Conservation (phyloP, 768 basidiomycete genomes). For the Rubroboletus pulcherrimus region DNA sequence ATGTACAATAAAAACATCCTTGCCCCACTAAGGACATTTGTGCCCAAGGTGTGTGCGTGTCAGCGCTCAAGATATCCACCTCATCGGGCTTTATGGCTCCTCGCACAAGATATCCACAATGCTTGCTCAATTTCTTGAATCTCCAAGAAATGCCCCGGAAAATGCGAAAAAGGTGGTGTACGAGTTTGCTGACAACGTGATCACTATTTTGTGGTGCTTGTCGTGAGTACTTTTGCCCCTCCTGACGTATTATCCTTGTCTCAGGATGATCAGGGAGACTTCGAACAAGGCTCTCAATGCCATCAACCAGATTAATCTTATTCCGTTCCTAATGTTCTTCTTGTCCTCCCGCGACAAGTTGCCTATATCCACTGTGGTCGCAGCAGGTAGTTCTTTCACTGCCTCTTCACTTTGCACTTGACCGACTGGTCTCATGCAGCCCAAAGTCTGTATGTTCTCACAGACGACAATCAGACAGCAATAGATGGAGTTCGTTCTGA, state of each 20-base stretch:
- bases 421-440: conserved; percentile 41
- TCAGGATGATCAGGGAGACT: conserved; percentile 61
- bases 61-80: not conserved
- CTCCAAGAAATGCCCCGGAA: conserved; percentile 61
- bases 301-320: conserved; percentile 74
- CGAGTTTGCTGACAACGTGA: conserved; percentile 87
- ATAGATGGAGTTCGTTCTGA: conserved; percentile 61
- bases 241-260: conserved; percentile 2
- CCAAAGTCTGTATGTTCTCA: conserved; percentile 89
- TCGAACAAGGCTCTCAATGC: conserved; percentile 81
- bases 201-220: conserved; percentile 91
- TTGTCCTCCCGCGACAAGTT: conserved; percentile 65
- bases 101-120: conserved; percentile 63
- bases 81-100: not conserved
- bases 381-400: conserved; percentile 59
- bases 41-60: conserved; percentile 60
- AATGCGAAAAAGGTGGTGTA: conserved; percentile 74
- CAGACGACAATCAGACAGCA: conserved; percentile 83
- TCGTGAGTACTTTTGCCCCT: conserved; percentile 60
- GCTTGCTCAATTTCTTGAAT: conserved; percentile 61
- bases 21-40: conserved; percentile 66
- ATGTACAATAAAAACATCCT: conserved; percentile 97
- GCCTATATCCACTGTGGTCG: conserved; percentile 65
- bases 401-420: not conserved
- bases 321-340: conserved; percentile 90